Base-by-base conservation (phyloP, 305 asterid species). In the Withania somnifera region DNA sequence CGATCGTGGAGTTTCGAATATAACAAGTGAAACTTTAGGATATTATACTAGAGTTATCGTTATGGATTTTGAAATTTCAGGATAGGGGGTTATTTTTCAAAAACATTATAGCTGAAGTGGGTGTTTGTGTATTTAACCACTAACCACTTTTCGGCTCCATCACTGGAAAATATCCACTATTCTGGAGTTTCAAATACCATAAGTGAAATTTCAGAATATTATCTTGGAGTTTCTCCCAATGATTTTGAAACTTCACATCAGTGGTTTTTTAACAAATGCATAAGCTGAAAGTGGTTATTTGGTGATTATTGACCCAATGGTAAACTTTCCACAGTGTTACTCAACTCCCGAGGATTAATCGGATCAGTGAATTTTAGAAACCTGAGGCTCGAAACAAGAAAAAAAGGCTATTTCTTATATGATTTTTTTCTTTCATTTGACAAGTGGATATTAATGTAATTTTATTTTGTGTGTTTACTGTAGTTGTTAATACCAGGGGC, bases 401-500 rank as follows among this genome's bases (percentile, higher is more conserved):
- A 30, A 3, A 15, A 30, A 15, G 45, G 36, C 3, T 15, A 64
- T 64, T 2, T n/a, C n/a, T 32, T 64, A 32, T 64, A 64, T 13
- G 11, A 47, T 24, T 36, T 6, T 63, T 40, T 8, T 34, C 8
- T 61, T 6, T 36, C 3, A n/a, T 54, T 11, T 28, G 5, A 45
- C 24, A 57, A 52, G 32, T 34, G 51, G 8, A 2, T 20, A 57
- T 15, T 42, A 24, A 58, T 34, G 14, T 6, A 1, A 5, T 4
- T 0, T 64, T 5, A 11, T 2, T 2, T 5, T 42, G 17, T 24
- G 9, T 38, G 6, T 17, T 42, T 5, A 2, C 20, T 81, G 2
- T 77, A 88, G 89, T 45, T 88, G 82, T 82, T 88, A 11, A 75
- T 88, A 34, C 89, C 88, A 52, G 81, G 80, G 87, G 87, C 87